Evolutionary conservation across 2,329 filamentous ascomycete genomes (phyloP).

Genomic region (Ploettnerulaceae sp.): DNA sequence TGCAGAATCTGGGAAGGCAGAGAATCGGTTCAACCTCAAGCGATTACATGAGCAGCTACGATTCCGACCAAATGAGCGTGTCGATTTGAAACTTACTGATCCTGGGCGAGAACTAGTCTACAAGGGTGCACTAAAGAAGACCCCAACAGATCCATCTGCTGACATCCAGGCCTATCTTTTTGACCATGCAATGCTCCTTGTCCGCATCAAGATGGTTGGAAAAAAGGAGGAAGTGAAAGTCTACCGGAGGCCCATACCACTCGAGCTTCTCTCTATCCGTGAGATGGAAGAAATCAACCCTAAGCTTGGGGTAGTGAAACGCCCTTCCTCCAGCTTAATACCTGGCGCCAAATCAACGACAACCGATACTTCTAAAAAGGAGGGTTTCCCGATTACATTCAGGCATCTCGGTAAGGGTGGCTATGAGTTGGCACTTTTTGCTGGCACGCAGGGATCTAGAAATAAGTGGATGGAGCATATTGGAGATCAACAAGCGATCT

Average conservation of each 20-base stretch:
- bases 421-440: slow-evolving; percentile 87
- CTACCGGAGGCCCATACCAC: slow-evolving; percentile 87
- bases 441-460: slow-evolving; percentile 75
- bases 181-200: slow-evolving; percentile 89
- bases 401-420: slow-evolving; percentile 92
- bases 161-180: slow-evolving; percentile 96
- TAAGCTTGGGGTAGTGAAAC: slow-evolving; percentile 71
- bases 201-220: slow-evolving; percentile 84
- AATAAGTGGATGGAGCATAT: slow-evolving; percentile 98
- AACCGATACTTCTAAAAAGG: slow-evolving; percentile 56
- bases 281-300: slow-evolving; percentile 98
- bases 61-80: slow-evolving; percentile 83
- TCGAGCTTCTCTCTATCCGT: slow-evolving; percentile 87
- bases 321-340: slow-evolving; percentile 82
- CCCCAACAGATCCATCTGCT: slow-evolving; percentile 69
- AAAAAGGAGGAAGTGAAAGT: slow-evolving; percentile 94
- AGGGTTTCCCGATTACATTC: slow-evolving; percentile 94
- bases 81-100: slow-evolving; percentile 91
- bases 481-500: slow-evolving; percentile 79
- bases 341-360: slow-evolving; percentile 49
- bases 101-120: slow-evolving; percentile 89
- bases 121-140: slow-evolving; percentile 92
- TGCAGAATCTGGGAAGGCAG: slow-evolving; percentile 89
- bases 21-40: slow-evolving; percentile 94
- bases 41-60: slow-evolving; percentile 88